Conservation (phyloP, 139 green algal species). For the Edaphochlamys debaryana region DNA sequence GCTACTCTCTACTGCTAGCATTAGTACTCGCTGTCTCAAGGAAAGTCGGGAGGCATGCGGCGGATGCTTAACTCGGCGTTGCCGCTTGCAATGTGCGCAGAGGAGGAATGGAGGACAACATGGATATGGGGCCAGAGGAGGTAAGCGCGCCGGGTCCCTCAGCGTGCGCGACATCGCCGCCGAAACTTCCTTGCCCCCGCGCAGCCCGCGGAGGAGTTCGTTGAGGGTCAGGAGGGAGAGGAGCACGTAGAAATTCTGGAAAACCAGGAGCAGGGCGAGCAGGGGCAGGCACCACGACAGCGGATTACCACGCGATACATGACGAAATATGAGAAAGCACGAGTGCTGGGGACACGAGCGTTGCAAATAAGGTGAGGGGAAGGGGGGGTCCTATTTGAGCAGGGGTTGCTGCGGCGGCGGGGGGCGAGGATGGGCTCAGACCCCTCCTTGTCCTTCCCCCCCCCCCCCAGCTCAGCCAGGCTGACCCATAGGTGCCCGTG, state of each 20-base stretch:
- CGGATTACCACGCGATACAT: constrained; percentile 96
- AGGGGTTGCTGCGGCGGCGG: too few species aligned
- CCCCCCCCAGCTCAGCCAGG: too few species aligned
- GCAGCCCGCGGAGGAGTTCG: neutral
- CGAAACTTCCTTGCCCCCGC: neutral
- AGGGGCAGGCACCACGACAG: constrained; percentile 45
- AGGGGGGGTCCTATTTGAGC: neutral
- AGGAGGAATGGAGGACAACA: constrained; percentile 32
- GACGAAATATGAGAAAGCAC: constrained; percentile 97
- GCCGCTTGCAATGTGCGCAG: neutral
- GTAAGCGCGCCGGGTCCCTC: neutral
- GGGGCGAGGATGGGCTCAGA: neutral
- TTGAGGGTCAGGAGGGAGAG: neutral
- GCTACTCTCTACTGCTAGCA: too few species aligned
- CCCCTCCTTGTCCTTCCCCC: neutral
- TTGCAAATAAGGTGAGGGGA: constrained; percentile 88
- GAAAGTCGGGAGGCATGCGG: neutral
- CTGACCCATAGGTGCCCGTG: too few species aligned
- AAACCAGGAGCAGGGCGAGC: constrained; percentile 9
- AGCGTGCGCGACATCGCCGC: too few species aligned
- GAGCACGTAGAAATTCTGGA: constrained; percentile 24
- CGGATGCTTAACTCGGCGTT: neutral
- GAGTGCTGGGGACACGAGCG: constrained; percentile 93
- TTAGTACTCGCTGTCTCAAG: neutral
- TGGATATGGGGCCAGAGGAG: constrained; percentile 17